Evolutionary conservation across 139 green algal genomes (phyloP), one percentile per base, ranked within the genome.

Genomic region (Ulvella scutata): DNA sequence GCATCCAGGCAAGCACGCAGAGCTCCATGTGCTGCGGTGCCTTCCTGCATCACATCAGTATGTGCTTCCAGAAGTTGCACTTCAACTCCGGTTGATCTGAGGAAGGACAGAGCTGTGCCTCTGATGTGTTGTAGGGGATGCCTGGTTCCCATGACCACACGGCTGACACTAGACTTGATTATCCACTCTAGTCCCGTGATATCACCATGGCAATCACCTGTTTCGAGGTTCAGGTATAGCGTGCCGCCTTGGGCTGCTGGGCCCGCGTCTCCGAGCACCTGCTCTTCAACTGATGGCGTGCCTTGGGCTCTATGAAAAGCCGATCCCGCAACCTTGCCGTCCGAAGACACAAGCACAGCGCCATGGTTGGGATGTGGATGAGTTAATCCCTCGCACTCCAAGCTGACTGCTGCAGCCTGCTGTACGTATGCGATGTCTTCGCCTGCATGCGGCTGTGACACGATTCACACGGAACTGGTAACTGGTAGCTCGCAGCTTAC

Each of bases 141-240:
- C 4, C 83, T 76, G 43, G 98, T 77, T n/a, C 95, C 95, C 10
- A 99, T 73, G 36, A 99, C 93, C 26, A 97, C 92, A 0, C 93
- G 86, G 0, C 31, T 43, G 10, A 98, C 87, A 20, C 90, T 88
- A 7, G 79, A 84, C 2, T 75, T n/a, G 0, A 96, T 21, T 26
- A 98, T 84, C 26, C 87, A 85, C 0, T 82, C 39, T 31, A 97
- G 77, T 7, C 82, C 85, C 13, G 83, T 78, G 4, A 77, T 61
- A 36, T 97, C 92, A 17, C 93, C 93, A 72, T 96, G 87, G 85
- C 90, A 95, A 75, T 96, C 88, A 0, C 87, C 90, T 1, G 84
- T 85, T 75, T 98, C 94, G 13, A 98, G 80, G 74, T 98, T 98
- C 1, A 98, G 75, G 82, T 98, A 98, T 0, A 90, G 92, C 34